These are phyloP conservation scores for Lactarius tabidus DNA, from an alignment of 768 basidiomycete genomes.

Conservation along the genomic window DNA sequence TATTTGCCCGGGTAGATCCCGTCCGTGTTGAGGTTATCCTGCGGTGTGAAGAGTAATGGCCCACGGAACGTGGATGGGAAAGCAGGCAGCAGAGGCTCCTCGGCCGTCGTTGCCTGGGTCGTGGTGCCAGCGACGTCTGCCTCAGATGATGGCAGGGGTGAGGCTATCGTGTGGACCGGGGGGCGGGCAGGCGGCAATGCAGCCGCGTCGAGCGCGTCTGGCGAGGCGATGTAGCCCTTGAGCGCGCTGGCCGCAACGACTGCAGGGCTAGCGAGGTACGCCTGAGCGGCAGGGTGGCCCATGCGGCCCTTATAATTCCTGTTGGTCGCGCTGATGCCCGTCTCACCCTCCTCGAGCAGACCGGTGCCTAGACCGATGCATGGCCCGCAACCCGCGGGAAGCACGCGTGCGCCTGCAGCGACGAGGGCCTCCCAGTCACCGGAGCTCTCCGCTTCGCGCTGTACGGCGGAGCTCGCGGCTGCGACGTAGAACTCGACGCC, in stretches of 20 bases:
- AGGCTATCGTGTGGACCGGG: slow-evolving; percentile 55
- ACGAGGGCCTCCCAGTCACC: slow-evolving; percentile 90
- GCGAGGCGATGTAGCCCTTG: slow-evolving; percentile 86
- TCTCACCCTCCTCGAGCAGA: slow-evolving; percentile 88
- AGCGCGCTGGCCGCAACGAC: slow-evolving; percentile 96
- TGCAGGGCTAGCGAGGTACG: slow-evolving; percentile 94
- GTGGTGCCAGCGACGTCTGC: slow-evolving; percentile 21
- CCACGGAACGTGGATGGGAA: slow-evolving; percentile 86
- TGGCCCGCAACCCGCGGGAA: slow-evolving; percentile 96
- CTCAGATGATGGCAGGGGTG: slow-evolving; percentile 22
- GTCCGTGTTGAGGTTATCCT: slow-evolving; percentile 97
- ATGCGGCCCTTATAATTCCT: slow-evolving; percentile 99
- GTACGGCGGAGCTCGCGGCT: slow-evolving; percentile 89
- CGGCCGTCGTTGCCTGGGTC: slow-evolving; percentile 28
- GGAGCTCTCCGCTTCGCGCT: slow-evolving; percentile 76
- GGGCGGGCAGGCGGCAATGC: slow-evolving; percentile 47
- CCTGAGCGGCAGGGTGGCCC: slow-evolving; percentile 92
- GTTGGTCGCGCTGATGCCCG: slow-evolving; percentile 97
- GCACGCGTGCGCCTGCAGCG: slow-evolving; percentile 83
- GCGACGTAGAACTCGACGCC: slow-evolving; percentile 98
- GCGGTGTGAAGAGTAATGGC: slow-evolving; percentile 85
- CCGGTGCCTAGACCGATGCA: slow-evolving; percentile 97
- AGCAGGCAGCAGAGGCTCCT: slow-evolving; percentile 68
- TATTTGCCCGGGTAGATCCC: slow-evolving; percentile 99
- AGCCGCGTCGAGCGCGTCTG: slow-evolving; percentile 57